phyloP scores from a whole-genome alignment of 129 eudicot species.

The Arctium minus region DNA sequence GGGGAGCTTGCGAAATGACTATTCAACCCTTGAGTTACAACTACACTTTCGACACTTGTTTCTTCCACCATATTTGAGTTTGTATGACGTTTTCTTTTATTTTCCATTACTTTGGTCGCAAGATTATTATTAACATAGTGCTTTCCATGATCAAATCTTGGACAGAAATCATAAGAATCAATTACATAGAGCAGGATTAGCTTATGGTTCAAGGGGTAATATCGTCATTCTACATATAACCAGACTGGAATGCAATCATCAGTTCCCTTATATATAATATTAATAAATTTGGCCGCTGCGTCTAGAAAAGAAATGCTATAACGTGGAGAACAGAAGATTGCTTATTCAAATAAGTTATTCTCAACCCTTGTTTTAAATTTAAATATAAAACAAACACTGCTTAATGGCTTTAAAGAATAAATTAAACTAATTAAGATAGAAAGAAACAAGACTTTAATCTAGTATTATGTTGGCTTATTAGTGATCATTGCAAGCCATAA shows the following conservation, averaged over 20 bases:
- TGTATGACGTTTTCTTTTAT: not conserved
- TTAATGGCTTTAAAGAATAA: not conserved
- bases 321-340: not conserved
- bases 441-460: not conserved
- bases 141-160: not conserved
- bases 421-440: not conserved
- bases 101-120: not conserved
- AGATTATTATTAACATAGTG: not conserved
- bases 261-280: not conserved
- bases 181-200: not conserved
- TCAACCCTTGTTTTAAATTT: not conserved
- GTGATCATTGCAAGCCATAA: not conserved
- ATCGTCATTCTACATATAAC: conserved; percentile 6
- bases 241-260: conserved; percentile 4
- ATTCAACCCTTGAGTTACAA: conserved; percentile 2
- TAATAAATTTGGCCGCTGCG: not conserved
- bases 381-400: not conserved
- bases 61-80: conserved; percentile 8
- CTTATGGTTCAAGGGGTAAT: conserved; percentile 6
- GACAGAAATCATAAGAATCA: not conserved
- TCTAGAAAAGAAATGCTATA: conserved; percentile 2
- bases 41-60: not conserved
- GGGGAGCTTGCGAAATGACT: conserved; percentile 22
- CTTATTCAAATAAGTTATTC: not conserved
- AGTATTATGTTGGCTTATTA: not conserved